Base-by-base conservation (phyloP, 345 rosid genomes). In the Sisymbrium altissimum region DNA sequence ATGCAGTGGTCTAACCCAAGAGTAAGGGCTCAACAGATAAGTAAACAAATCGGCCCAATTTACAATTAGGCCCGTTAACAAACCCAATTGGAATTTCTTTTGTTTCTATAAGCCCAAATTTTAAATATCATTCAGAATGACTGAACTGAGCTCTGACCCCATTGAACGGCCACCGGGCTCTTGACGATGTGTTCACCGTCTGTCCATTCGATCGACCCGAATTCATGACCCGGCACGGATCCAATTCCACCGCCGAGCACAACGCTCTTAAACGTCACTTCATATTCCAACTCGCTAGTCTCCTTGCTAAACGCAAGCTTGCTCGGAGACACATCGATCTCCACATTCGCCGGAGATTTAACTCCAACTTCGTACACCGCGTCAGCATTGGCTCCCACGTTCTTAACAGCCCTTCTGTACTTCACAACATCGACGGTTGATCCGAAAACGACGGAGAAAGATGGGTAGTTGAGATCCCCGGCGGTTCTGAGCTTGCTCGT, bases 141-240 rank as follows among this genome's bases (percentile, higher is more conserved):
- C 50, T 80, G 82, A 53, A 32, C 68, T 4, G 85, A 83, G 11
- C 84, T 78, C 70, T 81, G 85, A 46, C 35, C 60, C 97, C 93
- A 84, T 60, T 68, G 81, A 15, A 84, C 87, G 7, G 90, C 96
- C 35, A 92, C 71, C 0, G 96, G 90, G 50, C 96, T 88, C 81
- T 87, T 86, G 32, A 89, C 97, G 9, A 64, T 46, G 68, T 92
- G 93, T 41, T 44, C 83, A 58, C 98, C 92, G 65, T 89, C 89
- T 0, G 84, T 84, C 97, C 99, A 95, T 73, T 84, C 92, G 5
- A 94, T 83, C 41, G 87, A 86, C 18, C 99, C 97, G 40, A 79
- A 89, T 12, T 66, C 80, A 9, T 81, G 82, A 66, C 54, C 64
- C 45, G 70, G 66, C 6, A 29, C 59, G 0, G 80, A 38, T 10